A percentile compares a stretch with the other conserved stretches of the same genome.
These are phyloP conservation scores for Limnomonas spitsbergensis DNA, from an alignment of 139 green algal species.

Conservation along the genomic window DNA sequence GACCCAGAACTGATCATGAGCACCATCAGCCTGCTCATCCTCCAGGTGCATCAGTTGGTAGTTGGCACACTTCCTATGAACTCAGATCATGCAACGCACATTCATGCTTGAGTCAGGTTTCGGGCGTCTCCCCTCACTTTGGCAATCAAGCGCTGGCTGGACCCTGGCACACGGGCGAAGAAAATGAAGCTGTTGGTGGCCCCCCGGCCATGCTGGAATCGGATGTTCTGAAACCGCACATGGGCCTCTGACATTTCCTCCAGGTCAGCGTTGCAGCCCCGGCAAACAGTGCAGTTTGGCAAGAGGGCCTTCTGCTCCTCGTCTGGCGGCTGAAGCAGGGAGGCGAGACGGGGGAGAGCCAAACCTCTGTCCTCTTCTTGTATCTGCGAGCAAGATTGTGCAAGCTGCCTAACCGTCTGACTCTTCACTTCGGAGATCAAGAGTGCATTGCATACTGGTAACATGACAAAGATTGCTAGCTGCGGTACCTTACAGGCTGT, in stretches of 20 bases:
- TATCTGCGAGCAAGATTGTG: background rate
- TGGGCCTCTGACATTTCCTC: background rate
- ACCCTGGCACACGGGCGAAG: background rate
- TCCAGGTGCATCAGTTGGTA: background rate
- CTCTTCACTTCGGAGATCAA: background rate
- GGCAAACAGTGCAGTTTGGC: slow-evolving; percentile 7
- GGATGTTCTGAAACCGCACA: slow-evolving; percentile 2
- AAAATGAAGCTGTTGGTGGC: background rate
- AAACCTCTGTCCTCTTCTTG: background rate
- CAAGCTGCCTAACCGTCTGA: background rate
- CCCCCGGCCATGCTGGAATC: slow-evolving; percentile 1
- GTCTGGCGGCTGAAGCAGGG: background rate
- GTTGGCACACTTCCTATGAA: too few species aligned
- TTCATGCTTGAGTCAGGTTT: background rate
- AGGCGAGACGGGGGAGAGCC: background rate
- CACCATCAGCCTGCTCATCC: background rate
- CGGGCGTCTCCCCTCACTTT: too few species aligned
- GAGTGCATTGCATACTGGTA: background rate
- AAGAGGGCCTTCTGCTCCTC: background rate
- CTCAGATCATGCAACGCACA: background rate
- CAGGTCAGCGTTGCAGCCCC: slow-evolving; percentile 1
- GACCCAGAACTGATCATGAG: too few species aligned
- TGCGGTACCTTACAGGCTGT: background rate
- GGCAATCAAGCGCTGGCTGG: background rate
- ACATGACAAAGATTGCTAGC: background rate